A percentile compares a stretch with the other conserved stretches of the same genome.
Evolutionary conservation across 345 rosid genomes (phyloP).

Genomic region (Firmiana major): DNA sequence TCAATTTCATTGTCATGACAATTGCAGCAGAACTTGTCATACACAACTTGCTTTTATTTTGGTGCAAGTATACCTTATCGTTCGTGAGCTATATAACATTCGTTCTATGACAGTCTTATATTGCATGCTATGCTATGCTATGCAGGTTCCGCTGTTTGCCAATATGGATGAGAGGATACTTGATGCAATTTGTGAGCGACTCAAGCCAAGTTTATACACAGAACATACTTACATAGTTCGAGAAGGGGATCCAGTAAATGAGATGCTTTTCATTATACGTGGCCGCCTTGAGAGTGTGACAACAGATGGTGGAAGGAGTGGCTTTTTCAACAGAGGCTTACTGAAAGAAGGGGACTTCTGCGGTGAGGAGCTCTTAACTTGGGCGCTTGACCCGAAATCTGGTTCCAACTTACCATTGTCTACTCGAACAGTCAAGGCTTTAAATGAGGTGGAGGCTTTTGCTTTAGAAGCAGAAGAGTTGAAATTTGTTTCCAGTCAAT

Average conservation of each 20-base stretch:
- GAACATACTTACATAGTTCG: constrained; percentile 66
- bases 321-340: constrained; percentile 69
- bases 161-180: constrained; percentile 84
- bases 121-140: background rate
- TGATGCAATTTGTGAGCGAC: constrained; percentile 85
- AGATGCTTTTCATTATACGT: constrained; percentile 81
- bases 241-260: constrained; percentile 87
- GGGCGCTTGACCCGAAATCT: constrained; percentile 78
- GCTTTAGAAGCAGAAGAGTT: constrained; percentile 85
- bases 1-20: background rate
- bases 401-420: constrained; percentile 56
- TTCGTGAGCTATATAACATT: background rate
- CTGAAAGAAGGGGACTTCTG: constrained; percentile 78
- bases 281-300: constrained; percentile 84
- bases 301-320: constrained; percentile 88
- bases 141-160: constrained; percentile 79
- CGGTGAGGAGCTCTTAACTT: constrained; percentile 75
- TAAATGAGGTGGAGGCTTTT: constrained; percentile 81
- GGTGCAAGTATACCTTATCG: background rate
- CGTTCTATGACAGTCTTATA: background rate
- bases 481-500: constrained; percentile 82
- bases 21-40: background rate
- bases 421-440: constrained; percentile 60
- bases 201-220: constrained; percentile 77
- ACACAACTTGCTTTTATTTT: background rate